Base-by-base conservation (phyloP, 75 land plant species). In the Pinus taeda region DNA sequence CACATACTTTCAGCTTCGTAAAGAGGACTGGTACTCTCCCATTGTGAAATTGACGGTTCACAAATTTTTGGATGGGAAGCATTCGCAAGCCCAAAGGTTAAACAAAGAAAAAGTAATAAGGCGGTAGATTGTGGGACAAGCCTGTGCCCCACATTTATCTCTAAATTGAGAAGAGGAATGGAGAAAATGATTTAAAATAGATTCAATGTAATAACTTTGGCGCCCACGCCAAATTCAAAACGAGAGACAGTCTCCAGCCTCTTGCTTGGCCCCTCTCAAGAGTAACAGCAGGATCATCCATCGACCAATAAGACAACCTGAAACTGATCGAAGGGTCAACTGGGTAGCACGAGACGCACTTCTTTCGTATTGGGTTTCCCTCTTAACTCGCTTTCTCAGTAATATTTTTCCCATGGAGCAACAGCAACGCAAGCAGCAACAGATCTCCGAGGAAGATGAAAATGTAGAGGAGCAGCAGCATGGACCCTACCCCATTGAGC, bases 401-500 rank as follows among this genome's bases (percentile, higher is more conserved):
- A 65, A 24, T 74, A 17, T 49, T 56, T n/a, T 49, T 56, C 37
- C 78, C 14, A 76, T 79, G 89, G 77, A 85, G 56, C 86, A 83
- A 64, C 87, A 83, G 26, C 83, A 85, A 49, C 57, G 75, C 56
- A 82, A 85, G 80, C 74, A 59, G 66, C 74, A 79, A 76, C 81
- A 77, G 17, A 26, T 62, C 71, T 81, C 77, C 3, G 82, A 81
- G 76, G 80, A 88, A 42, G 87, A 78, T 57, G 79, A 88, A 5
- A 84, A 82, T 57, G 73, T 36, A 60, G 92, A 87, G 57, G 93
- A 93, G 18, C 57, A 76, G 58, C 93, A 92, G 74, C 92, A 92
- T 39, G 99, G 99, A 14, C 97, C 95, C 17, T 90, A 85, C 72
- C 91, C 90, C 15, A 84, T 96, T 13, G 99, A 94, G 55, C 99